Base-by-base conservation (phyloP, 2,329 filamentous ascomycete genomes). In the Amylocarpus encephaloides region DNA sequence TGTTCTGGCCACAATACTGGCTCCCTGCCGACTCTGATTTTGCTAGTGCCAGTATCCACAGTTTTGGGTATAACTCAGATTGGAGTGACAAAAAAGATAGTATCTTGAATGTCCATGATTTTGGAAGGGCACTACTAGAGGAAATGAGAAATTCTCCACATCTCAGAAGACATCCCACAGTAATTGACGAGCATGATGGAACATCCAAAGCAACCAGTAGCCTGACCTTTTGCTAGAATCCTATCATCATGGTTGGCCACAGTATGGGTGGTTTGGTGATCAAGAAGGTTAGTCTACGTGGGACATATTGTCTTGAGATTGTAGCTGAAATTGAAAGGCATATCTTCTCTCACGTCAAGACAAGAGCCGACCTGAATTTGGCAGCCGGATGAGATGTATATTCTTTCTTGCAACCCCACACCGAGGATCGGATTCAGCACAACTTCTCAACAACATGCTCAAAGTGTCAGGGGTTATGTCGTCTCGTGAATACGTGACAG, bases 211-310 rank as follows among this genome's bases (percentile, higher is more conserved):
- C 22, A 26, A 26, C 7, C 22, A 26, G 22, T 26, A 4, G 22
- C 22, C 22, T 26, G 22, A 26, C 22, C 7, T 26, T 4, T 26
- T 7, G 22, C 7, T 26, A 26, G 22, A 26, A 26, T 26, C 22
- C 64, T 1, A 68, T 75, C 15, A 66, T 75, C 3, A 62, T 75
- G 12, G 64, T 75, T 13, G 70, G 62, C 2, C 73, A 76, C 52
- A 71, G 67, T 34, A 73, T 76, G 72, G 73, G 74, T 1, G 55
- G 57, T 1, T 49, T 69, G 1, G 63, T 69, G 1, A 62, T 68
- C 5, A 70, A 48, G 22, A 22, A 68, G 6, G 2, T 46, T 26
- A 26, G 22, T 7, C 22, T 26, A 4, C 3, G 12, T 36, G 32
- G 9, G 13, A 34, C 9, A 34, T 36, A 36, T 16, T 13, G 34